A percentile compares a stretch with the other conserved stretches of the same genome.
Conservation (phyloP, 2,329 filamentous ascomycete genomes). For the Eutypa lata region DNA sequence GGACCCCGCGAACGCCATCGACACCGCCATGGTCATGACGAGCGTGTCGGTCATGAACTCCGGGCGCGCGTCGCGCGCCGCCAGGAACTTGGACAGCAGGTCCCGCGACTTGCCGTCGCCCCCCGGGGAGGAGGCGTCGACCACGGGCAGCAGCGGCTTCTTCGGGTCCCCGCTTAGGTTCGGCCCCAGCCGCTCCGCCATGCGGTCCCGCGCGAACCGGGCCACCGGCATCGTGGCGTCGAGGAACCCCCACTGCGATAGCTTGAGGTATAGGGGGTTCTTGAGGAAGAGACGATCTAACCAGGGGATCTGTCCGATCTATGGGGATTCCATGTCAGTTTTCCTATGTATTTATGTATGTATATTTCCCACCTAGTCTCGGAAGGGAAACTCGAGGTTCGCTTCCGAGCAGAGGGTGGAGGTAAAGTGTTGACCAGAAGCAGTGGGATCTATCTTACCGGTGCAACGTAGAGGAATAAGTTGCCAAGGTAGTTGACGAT, state of each 20-base stretch:
- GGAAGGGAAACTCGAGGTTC: too few relatives aligned
- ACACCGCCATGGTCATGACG: conserved; percentile 69
- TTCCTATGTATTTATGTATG: too few relatives aligned
- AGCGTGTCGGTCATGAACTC: conserved; percentile 69
- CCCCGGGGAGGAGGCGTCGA: conserved; percentile 30
- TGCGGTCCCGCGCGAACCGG: conserved; percentile 65
- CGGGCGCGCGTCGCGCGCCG: conserved; percentile 63
- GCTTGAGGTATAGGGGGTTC: conserved; percentile 68
- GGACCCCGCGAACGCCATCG: conserved; percentile 70
- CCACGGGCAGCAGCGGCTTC: conserved; percentile 35
- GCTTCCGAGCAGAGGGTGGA: too few relatives aligned
- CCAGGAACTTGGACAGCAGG: conserved; percentile 69
- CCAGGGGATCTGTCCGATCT: conserved; percentile 72
- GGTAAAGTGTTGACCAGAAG: too few relatives aligned
- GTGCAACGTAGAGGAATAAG: conserved; percentile 69
- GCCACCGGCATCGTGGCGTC: conserved; percentile 71
- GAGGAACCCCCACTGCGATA: conserved; percentile 64
- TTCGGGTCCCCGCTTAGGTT: conserved; percentile 31
- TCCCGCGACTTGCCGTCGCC: conserved; percentile 44
- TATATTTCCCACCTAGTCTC: too few relatives aligned
- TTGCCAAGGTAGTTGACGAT: conserved; percentile 64
- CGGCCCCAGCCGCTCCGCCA: conserved; percentile 58
- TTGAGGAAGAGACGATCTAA: conserved; percentile 69
- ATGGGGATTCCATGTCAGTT: too few relatives aligned
- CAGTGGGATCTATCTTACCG: conserved; percentile 46